phyloP scores from a whole-genome alignment of 2,329 filamentous ascomycete species.

The Colletotrichum sp. region DNA sequence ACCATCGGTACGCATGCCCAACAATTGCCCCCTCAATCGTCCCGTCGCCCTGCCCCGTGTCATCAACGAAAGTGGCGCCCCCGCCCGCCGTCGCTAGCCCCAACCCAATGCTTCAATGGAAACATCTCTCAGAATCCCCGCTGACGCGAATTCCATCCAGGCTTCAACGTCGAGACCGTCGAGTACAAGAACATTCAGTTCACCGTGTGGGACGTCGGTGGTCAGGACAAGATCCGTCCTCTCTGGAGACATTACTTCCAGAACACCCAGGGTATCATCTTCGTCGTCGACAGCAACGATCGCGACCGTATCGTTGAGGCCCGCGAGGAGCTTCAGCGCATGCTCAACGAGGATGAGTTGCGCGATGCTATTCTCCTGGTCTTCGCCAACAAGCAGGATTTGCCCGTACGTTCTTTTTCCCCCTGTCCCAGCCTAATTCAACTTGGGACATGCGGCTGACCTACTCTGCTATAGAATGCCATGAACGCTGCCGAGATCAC shows the following conservation, averaged over 20 bases:
- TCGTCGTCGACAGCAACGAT: constrained; percentile 99
- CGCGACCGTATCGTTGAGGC: constrained; percentile 97
- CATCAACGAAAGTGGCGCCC: not conserved
- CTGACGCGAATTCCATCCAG: constrained; percentile 46
- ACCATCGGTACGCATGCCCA: constrained; percentile 78
- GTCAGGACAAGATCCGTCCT: constrained; percentile 99
- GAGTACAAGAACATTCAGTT: constrained; percentile 99
- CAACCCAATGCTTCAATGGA: not conserved
- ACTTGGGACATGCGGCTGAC: constrained; percentile 1
- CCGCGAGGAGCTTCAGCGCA: constrained; percentile 93
- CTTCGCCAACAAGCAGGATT: constrained; percentile 99
- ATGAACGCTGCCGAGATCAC: constrained; percentile 99
- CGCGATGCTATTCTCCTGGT: constrained; percentile 95
- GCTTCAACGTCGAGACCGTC: constrained; percentile 99
- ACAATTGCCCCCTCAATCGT: not conserved
- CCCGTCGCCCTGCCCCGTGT: not conserved
- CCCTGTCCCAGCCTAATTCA: not conserved
- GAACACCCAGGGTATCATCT: constrained; percentile 99
- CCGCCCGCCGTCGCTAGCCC: not conserved
- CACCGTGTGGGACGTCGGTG: constrained; percentile 99
- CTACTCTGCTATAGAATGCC: constrained; percentile 71
- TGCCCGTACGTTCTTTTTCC: constrained; percentile 73
- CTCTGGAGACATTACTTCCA: constrained; percentile 99
- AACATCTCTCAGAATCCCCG: not conserved
- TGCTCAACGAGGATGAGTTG: constrained; percentile 99